Percentiles rank a stretch among this genome's conserved stretches.
These are phyloP conservation scores for Stagonosporopsis chrysanthemi DNA, from an alignment of 2,329 filamentous ascomycete species.

Conservation along the genomic window DNA sequence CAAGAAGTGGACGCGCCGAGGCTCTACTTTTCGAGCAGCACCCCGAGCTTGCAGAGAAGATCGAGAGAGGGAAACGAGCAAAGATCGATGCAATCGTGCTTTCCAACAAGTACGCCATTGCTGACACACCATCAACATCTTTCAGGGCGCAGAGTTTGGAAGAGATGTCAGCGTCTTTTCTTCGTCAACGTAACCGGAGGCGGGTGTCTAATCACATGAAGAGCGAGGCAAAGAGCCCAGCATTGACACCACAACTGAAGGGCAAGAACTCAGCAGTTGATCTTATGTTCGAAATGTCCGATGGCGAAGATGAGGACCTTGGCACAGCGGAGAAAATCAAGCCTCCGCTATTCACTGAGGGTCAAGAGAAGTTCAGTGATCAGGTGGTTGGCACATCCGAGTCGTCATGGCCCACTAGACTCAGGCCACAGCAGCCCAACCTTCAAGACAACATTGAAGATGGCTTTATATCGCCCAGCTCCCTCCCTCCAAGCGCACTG, in stretches of 20 bases:
- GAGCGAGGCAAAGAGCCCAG: constrained; percentile 64
- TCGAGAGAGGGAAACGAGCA: constrained; percentile 72
- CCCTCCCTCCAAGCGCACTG: constrained; percentile 28
- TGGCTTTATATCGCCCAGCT: constrained; percentile 29
- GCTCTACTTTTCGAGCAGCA: constrained; percentile 69
- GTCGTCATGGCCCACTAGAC: constrained; percentile 33
- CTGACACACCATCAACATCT: constrained; percentile 70
- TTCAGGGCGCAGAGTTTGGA: constrained; percentile 71
- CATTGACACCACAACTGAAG: constrained; percentile 71
- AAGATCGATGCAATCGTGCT: constrained; percentile 81
- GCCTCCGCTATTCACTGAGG: constrained; percentile 32
- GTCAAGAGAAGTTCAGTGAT: constrained; percentile 13
- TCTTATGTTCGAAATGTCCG: constrained; percentile 94
- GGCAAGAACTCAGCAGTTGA: constrained; percentile 74
- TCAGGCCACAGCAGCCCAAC: constrained; percentile 17
- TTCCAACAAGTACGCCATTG: constrained; percentile 67
- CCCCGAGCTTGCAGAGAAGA: constrained; percentile 68
- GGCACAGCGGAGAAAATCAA: constrained; percentile 26
- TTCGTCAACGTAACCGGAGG: constrained; percentile 53
- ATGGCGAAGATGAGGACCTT: constrained; percentile 62
- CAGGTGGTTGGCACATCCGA: constrained; percentile 34
- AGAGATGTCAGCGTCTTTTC: constrained; percentile 61
- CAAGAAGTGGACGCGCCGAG: constrained; percentile 77
- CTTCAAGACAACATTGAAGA: constrained; percentile 1
- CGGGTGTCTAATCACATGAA: constrained; percentile 54